A percentile compares a stretch with the other conserved stretches of the same genome.
These are phyloP conservation scores for Xylaria palmicola DNA, from an alignment of 495 filamentous ascomycete genomes.

Conservation along the genomic window DNA sequence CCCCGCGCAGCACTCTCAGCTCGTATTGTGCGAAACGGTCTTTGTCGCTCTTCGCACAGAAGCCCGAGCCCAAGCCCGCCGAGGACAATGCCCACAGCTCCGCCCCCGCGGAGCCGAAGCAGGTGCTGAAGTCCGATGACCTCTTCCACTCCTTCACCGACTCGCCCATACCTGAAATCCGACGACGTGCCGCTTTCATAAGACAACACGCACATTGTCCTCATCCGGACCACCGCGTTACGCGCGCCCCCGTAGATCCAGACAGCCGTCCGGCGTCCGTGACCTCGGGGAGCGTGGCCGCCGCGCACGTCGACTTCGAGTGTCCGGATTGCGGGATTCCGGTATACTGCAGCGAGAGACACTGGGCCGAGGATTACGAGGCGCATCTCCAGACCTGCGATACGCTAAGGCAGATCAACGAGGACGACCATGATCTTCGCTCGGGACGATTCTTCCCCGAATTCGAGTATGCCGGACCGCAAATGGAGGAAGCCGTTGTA, in stretches of 20 bases:
- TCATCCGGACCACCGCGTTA: slow-evolving; percentile 77
- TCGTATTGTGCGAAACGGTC: slow-evolving; percentile 10
- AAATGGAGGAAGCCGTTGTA: slow-evolving; percentile 85
- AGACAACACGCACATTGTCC: slow-evolving; percentile 89
- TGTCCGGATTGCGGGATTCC: slow-evolving; percentile 96
- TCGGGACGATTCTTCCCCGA: slow-evolving; percentile 91
- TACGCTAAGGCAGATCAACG: slow-evolving; percentile 84
- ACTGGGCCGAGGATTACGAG: slow-evolving; percentile 95
- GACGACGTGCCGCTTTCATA: slow-evolving; percentile 81
- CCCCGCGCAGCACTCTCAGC: not conserved
- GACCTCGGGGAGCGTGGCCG: slow-evolving; percentile 52
- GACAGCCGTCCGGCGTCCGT: slow-evolving; percentile 52
- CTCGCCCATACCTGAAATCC: slow-evolving; percentile 82
- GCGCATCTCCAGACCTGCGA: slow-evolving; percentile 90
- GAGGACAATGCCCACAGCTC: slow-evolving; percentile 24
- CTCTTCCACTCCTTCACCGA: slow-evolving; percentile 90
- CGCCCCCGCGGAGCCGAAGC: slow-evolving; percentile 32
- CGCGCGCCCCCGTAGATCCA: slow-evolving; percentile 60
- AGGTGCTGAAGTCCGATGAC: slow-evolving; percentile 71
- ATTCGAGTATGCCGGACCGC: slow-evolving; percentile 82
- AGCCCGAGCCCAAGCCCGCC: slow-evolving; percentile 16
- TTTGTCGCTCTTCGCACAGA: slow-evolving; percentile 27
- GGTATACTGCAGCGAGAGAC: slow-evolving; percentile 86
- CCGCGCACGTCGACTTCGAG: slow-evolving; percentile 83
- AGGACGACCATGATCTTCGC: slow-evolving; percentile 94